Conservation (phyloP, 805 yeast genomes). For the Scheffersomyces lignosus region DNA sequence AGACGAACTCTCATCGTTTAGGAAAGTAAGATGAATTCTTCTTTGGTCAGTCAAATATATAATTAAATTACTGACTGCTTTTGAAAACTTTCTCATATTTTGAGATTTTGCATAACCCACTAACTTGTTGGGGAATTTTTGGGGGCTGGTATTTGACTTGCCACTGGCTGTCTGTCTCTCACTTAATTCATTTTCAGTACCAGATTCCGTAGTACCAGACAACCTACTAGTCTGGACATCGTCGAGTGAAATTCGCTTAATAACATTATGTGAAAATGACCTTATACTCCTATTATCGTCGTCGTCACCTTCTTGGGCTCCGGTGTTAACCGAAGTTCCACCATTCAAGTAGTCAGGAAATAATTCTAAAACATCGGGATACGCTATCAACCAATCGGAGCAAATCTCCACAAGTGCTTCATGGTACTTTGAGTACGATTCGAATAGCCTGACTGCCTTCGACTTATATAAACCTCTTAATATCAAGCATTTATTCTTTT, state of each 20-base stretch:
- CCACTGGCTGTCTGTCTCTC: neutral
- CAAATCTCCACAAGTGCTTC: constrained; percentile 41
- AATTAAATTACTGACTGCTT: constrained; percentile 42
- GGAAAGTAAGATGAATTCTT: constrained; percentile 44
- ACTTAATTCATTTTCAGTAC: constrained; percentile 14
- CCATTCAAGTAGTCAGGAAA: constrained; percentile 42
- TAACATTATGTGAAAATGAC: constrained; percentile 14
- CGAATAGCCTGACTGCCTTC: constrained; percentile 34
- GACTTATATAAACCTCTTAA: constrained; percentile 36
- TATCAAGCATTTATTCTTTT: constrained; percentile 30
- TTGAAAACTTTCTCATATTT: constrained; percentile 26
- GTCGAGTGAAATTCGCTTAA: constrained; percentile 18
- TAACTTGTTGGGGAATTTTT: neutral
- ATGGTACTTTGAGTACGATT: constrained; percentile 32
- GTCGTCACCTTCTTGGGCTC: constrained; percentile 7
- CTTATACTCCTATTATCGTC: constrained; percentile 11
- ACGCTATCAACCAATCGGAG: constrained; percentile 42
- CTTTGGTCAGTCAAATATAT: constrained; percentile 54
- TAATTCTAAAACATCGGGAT: constrained; percentile 31
- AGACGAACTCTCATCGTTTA: constrained; percentile 25
- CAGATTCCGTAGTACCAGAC: constrained; percentile 11
- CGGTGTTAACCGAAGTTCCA: constrained; percentile 10
- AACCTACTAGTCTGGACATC: constrained; percentile 14
- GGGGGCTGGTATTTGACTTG: neutral
- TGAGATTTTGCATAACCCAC: constrained; percentile 17